Evolutionary conservation across 2,329 filamentous ascomycete species (phyloP).

Genomic region (Parastagonospora avenae): DNA sequence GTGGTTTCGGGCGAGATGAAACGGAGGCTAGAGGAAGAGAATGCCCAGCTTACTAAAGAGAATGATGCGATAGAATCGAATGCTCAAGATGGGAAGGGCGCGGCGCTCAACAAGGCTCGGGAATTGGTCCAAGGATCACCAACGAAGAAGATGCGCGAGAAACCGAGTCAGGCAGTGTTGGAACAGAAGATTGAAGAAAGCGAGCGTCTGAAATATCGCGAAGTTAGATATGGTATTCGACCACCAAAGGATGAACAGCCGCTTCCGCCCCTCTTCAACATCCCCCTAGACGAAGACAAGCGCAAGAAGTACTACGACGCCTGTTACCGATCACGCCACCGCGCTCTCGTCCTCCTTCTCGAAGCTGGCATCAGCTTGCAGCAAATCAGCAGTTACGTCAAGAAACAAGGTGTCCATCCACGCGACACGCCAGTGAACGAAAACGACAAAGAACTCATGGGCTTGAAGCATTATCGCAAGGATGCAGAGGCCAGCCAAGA

Average conservation of each 20-base stretch:
- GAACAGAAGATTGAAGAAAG: constrained; percentile 32
- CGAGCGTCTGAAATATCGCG: constrained; percentile 39
- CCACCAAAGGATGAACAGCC: constrained; percentile 28
- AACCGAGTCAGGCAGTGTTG: constrained; percentile 29
- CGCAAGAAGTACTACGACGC: constrained; percentile 35
- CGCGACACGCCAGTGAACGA: constrained; percentile 25
- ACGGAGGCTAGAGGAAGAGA: constrained; percentile 4
- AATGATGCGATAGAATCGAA: not conserved
- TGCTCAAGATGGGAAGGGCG: not conserved
- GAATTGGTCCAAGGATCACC: constrained; percentile 21
- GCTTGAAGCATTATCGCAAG: constrained; percentile 33
- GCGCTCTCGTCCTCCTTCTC: constrained; percentile 35
- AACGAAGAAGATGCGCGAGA: constrained; percentile 26
- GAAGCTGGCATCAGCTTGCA: constrained; percentile 35
- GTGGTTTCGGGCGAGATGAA: constrained; percentile 15
- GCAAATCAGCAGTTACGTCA: constrained; percentile 37
- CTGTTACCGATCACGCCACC: constrained; percentile 39
- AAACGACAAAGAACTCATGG: constrained; percentile 8
- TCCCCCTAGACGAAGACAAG: constrained; percentile 28
- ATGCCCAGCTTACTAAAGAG: not conserved
- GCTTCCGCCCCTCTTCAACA: constrained; percentile 37
- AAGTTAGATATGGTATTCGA: constrained; percentile 39
- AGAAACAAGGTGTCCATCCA: constrained; percentile 23
- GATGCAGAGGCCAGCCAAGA: constrained; percentile 28
- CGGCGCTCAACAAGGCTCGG: constrained; percentile 4